Conservation (phyloP, 345 rosid genomes). For the Moringa oleifera region DNA sequence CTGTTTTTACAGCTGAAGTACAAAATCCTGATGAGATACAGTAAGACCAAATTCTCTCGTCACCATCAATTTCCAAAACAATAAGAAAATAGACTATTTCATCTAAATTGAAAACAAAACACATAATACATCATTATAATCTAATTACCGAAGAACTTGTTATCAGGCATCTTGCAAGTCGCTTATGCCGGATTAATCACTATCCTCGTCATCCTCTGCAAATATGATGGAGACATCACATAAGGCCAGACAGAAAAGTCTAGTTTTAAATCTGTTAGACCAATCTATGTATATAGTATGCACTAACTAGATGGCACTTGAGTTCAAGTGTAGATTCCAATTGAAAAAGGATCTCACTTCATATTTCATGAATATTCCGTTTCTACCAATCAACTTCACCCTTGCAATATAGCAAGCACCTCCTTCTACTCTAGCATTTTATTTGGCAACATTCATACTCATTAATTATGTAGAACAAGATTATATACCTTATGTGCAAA, state of each 20-base stretch:
- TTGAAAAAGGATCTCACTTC: too few relatives aligned
- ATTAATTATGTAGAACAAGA: not conserved
- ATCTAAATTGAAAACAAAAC: not conserved
- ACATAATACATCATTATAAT: not conserved
- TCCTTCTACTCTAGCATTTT: not conserved
- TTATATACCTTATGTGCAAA: not conserved
- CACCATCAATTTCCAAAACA: not conserved
- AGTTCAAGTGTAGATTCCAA: too few relatives aligned
- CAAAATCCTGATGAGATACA: not conserved
- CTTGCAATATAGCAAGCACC: not conserved
- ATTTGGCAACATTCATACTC: not conserved
- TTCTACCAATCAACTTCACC: too few relatives aligned
- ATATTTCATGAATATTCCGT: too few relatives aligned
- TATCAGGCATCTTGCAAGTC: constrained; percentile 7
- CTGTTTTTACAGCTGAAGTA: too few relatives aligned
- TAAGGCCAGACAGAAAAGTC: constrained; percentile 1
- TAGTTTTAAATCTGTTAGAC: too few relatives aligned
- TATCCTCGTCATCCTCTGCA: constrained; percentile 35
- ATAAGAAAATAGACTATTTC: too few relatives aligned
- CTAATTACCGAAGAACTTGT: not conserved
- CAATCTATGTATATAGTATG: too few relatives aligned
- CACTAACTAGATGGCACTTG: too few relatives aligned
- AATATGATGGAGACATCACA: not conserved
- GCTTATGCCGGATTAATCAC: constrained; percentile 21
- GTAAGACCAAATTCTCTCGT: not conserved